Conservation (phyloP, 1,284 basidiomycete genomes). For the Rhodotorula sp. region DNA sequence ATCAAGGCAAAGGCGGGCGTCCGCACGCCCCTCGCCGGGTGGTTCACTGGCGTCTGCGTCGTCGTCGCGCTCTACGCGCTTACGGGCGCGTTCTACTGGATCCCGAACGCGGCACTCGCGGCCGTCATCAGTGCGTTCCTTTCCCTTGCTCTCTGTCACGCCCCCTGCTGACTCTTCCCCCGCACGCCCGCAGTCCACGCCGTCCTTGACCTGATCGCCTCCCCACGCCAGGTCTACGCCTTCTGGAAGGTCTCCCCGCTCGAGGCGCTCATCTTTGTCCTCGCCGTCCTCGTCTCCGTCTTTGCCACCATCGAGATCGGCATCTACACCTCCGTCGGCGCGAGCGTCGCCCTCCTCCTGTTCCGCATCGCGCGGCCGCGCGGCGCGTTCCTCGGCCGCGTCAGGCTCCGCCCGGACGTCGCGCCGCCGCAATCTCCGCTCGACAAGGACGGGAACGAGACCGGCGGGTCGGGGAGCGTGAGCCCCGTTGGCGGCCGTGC, state of each 20-base stretch:
- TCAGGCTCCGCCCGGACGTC: conserved; percentile 58
- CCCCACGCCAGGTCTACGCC: conserved; percentile 78
- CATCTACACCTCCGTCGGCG: conserved; percentile 79
- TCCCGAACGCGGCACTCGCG: conserved; percentile 70
- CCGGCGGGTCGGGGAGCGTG: background rate
- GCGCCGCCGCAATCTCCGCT: background rate
- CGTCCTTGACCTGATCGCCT: conserved; percentile 85
- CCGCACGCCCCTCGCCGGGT: conserved; percentile 87
- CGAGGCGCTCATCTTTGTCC: conserved; percentile 89
- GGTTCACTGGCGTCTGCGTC: conserved; percentile 83
- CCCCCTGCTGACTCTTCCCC: background rate
- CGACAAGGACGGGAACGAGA: background rate
- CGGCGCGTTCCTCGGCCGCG: conserved; percentile 83
- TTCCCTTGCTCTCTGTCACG: background rate
- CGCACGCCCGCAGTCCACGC: conserved; percentile 45
- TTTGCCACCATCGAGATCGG: conserved; percentile 67
- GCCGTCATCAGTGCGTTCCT: conserved; percentile 70
- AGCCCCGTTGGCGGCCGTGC: conserved; percentile 37
- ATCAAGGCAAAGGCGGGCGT: conserved; percentile 96
- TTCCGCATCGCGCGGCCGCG: conserved; percentile 86
- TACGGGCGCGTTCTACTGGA: conserved; percentile 70
- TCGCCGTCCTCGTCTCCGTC: conserved; percentile 79
- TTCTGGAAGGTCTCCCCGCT: conserved; percentile 95
- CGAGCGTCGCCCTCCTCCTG: conserved; percentile 78
- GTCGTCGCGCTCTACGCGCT: conserved; percentile 93